A percentile compares a stretch with the other conserved stretches of the same genome.
Evolutionary conservation across 1,284 basidiomycete genomes (phyloP).

Genomic region (Rhodotorula sp.): DNA sequence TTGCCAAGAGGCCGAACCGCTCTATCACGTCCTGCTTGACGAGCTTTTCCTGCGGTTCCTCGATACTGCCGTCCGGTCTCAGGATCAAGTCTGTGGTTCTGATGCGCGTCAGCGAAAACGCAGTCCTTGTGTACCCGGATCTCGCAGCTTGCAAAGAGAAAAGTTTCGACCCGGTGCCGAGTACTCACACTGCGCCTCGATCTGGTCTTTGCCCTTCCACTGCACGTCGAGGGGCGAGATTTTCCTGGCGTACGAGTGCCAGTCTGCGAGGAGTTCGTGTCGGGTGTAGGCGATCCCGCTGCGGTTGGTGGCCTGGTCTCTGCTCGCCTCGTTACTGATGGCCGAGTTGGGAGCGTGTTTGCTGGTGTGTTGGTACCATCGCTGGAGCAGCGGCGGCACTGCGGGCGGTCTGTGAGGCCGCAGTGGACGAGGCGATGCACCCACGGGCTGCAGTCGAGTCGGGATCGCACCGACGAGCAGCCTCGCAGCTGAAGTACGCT

Average conservation of each 20-base stretch:
- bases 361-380: constrained; percentile 21
- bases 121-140: too few species aligned
- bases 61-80: constrained; percentile 64
- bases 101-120: neutral
- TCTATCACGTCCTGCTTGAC: constrained; percentile 26
- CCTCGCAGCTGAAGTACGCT: too few species aligned
- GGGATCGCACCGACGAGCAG: too few species aligned
- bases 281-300: constrained; percentile 22
- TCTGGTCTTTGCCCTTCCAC: constrained; percentile 17
- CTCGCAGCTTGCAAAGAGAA: too few species aligned
- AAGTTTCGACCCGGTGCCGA: too few species aligned
- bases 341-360: constrained; percentile 10
- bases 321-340: neutral
- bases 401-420: neutral
- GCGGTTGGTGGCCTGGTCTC: neutral
- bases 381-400: neutral
- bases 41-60: constrained; percentile 60
- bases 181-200: constrained; percentile 18
- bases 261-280: constrained; percentile 28
- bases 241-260: constrained; percentile 27
- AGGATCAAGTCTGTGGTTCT: constrained; percentile 55
- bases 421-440: too few species aligned
- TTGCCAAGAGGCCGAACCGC: constrained; percentile 22
- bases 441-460: too few species aligned
- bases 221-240: constrained; percentile 21